phyloP scores from a whole-genome alignment of 805 yeast genomes.

The Myxozyma geophila region DNA sequence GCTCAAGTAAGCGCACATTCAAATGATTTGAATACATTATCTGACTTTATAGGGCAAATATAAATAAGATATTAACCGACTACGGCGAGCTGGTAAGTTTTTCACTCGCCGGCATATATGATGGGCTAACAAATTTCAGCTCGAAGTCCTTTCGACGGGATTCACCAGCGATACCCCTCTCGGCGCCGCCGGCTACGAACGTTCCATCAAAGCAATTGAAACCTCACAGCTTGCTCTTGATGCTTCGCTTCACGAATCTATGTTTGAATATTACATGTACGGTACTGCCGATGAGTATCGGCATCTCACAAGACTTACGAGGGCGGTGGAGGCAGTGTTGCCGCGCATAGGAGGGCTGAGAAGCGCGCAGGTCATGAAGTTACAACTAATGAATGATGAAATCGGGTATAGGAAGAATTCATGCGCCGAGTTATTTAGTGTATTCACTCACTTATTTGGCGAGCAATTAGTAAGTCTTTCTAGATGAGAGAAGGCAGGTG shows the following conservation, averaged over 20 bases:
- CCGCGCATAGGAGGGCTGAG: constrained; percentile 68
- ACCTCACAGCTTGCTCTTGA: constrained; percentile 42
- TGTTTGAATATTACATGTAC: constrained; percentile 58
- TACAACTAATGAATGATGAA: constrained; percentile 10
- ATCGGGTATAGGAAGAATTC: constrained; percentile 18
- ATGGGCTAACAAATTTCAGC: neutral
- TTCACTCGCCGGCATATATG: neutral
- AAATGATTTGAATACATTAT: neutral
- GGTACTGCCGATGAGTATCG: constrained; percentile 63
- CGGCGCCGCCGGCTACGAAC: neutral
- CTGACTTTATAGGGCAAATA: constrained; percentile 8
- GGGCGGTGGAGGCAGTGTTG: constrained; percentile 55
- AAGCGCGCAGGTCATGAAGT: constrained; percentile 62
- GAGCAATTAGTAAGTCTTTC: constrained; percentile 52
- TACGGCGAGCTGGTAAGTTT: constrained; percentile 9
- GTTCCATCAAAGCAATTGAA: constrained; percentile 5
- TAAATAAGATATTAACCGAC: neutral
- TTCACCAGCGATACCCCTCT: neutral
- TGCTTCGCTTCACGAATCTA: constrained; percentile 58
- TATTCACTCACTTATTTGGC: constrained; percentile 68
- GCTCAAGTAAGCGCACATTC: constrained; percentile 47
- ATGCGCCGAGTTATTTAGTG: constrained; percentile 58
- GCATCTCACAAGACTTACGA: constrained; percentile 52
- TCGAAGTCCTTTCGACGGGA: neutral
- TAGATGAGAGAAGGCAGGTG: neutral